These are phyloP conservation scores for Atalantia buxifolia DNA, from an alignment of 345 rosid genomes.

Conservation along the genomic window DNA sequence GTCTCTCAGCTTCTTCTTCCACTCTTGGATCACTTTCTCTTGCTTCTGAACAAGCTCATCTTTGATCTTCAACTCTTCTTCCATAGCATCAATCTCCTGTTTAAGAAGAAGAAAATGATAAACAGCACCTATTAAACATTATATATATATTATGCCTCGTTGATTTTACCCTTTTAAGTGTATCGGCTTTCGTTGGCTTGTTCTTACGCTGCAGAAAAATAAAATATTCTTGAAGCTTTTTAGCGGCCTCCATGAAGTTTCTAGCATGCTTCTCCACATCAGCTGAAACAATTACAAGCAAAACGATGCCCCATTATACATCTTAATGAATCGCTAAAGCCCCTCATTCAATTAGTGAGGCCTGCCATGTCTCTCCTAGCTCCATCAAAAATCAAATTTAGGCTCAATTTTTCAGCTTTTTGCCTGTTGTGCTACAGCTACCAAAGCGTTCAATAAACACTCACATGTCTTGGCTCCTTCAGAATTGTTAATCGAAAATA, in stretches of 20 bases:
- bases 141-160: background rate
- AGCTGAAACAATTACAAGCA: conserved; percentile 29
- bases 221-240: conserved; percentile 77
- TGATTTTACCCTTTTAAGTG: conserved; percentile 52
- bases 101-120: background rate
- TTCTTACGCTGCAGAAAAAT: conserved; percentile 67
- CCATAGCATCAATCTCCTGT: conserved; percentile 81
- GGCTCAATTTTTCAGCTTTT: too few relatives aligned
- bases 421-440: too few relatives aligned
- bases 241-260: conserved; percentile 97
- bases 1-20: conserved; percentile 57
- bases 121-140: background rate
- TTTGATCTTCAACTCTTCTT: conserved; percentile 66
- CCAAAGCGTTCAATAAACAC: too few relatives aligned
- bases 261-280: conserved; percentile 88
- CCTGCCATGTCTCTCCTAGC: background rate
- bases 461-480: too few relatives aligned
- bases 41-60: conserved; percentile 68
- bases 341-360: background rate
- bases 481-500: too few relatives aligned
- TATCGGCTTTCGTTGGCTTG: conserved; percentile 52
- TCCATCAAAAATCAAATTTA: background rate
- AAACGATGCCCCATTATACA: background rate
- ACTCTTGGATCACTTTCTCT: conserved; percentile 49
- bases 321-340: background rate